Percentiles rank a stretch among this genome's conserved stretches.
Evolutionary conservation across 768 basidiomycete genomes (phyloP).

Genomic region (Collybiopsis luxurians): DNA sequence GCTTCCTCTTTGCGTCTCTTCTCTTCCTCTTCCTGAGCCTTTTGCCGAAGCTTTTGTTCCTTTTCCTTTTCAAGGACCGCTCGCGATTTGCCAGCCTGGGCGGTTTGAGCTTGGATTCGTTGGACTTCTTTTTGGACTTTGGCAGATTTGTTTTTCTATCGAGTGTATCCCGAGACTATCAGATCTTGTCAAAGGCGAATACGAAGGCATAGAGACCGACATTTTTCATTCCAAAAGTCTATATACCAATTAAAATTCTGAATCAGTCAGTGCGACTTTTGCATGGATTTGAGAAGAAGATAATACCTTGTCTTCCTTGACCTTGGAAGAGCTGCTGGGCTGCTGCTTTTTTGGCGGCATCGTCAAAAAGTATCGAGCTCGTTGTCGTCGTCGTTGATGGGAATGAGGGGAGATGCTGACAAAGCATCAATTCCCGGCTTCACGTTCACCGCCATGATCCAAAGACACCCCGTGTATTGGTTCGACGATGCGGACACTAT

Average conservation of each 20-base stretch:
- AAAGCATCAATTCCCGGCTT: not conserved
- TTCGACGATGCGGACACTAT: constrained; percentile 64
- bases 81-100: constrained; percentile 75
- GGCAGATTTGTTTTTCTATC: constrained; percentile 90
- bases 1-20: constrained; percentile 85
- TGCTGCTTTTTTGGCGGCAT: constrained; percentile 87
- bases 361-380: not conserved
- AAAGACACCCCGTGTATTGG: constrained; percentile 54
- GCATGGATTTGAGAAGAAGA: constrained; percentile 8
- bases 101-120: constrained; percentile 74
- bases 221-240: constrained; percentile 92
- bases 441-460: not conserved
- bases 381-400: not conserved
- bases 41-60: constrained; percentile 74
- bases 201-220: constrained; percentile 42
- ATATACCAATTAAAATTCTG: constrained; percentile 14
- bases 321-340: constrained; percentile 55
- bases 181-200: constrained; percentile 4
- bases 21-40: constrained; percentile 76
- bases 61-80: constrained; percentile 81
- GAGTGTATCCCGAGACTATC: constrained; percentile 7
- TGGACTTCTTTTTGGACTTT: constrained; percentile 88
- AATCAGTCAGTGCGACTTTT: constrained; percentile 25
- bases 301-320: constrained; percentile 79
- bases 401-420: not conserved